Conservation (phyloP, 2,329 filamentous ascomycete species). For the Penicillium sp. region DNA sequence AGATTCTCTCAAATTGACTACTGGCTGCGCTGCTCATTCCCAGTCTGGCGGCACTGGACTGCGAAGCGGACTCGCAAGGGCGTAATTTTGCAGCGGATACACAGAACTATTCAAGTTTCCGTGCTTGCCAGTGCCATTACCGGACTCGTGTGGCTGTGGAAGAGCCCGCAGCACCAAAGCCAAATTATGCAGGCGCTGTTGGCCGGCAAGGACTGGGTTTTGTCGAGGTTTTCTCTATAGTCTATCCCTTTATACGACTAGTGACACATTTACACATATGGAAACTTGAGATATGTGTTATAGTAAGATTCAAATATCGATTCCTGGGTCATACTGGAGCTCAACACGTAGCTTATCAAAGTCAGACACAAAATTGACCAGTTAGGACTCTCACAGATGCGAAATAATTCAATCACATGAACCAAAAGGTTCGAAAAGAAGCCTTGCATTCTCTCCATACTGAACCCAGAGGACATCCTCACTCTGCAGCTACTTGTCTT, state of each 20-base stretch:
- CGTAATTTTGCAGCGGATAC: constrained; percentile 27
- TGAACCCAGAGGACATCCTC: neutral
- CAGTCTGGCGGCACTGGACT: constrained; percentile 52
- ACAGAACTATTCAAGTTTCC: constrained; percentile 17
- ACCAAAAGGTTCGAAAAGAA: neutral
- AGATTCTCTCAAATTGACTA: constrained; percentile 52
- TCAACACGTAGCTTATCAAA: neutral
- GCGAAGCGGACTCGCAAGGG: constrained; percentile 50
- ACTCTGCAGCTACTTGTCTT: neutral
- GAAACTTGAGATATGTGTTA: neutral
- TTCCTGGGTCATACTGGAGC: neutral
- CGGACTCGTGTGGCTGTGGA: constrained; percentile 14
- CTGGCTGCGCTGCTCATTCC: constrained; percentile 48
- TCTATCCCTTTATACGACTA: no score
- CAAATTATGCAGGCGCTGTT: constrained; percentile 9
- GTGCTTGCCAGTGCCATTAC: constrained; percentile 17
- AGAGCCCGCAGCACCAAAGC: constrained; percentile 8
- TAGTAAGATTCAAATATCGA: neutral
- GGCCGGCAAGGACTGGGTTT: constrained; percentile 10
- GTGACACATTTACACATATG: no score
- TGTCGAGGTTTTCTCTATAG: no score
- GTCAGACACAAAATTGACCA: neutral
- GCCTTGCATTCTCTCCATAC: neutral
- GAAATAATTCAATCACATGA: neutral
- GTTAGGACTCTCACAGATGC: neutral